These are phyloP conservation scores for Posidonia oceanica DNA, from an alignment of 116 monocot species.

Conservation along the genomic window DNA sequence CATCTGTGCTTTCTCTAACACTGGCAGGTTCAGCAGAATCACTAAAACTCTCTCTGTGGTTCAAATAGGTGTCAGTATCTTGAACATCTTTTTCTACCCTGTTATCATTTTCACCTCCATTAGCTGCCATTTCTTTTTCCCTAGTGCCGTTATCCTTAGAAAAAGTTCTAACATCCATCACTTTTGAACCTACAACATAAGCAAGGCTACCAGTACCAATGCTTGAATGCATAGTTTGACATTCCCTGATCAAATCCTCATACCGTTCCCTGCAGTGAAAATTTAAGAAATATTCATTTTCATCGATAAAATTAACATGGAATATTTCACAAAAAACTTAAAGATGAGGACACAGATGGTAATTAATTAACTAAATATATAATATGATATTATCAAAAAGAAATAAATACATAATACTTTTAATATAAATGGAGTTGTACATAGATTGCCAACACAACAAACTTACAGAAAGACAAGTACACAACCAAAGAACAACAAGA, in stretches of 20 bases:
- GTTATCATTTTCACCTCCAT: slow-evolving; percentile 21
- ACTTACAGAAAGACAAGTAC: no score
- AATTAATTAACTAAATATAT: neutral
- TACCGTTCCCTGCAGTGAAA: slow-evolving; percentile 71
- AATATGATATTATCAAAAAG: no score
- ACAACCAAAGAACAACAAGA: no score
- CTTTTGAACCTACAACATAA: slow-evolving; percentile 86
- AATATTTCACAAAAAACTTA: neutral
- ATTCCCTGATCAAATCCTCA: slow-evolving; percentile 68
- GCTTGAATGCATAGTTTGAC: slow-evolving; percentile 79
- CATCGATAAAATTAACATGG: neutral
- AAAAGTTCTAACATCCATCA: slow-evolving; percentile 90
- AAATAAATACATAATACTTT: no score
- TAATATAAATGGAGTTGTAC: no score
- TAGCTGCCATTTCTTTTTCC: slow-evolving; percentile 24
- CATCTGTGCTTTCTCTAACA: slow-evolving; percentile 15
- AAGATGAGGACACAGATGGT: neutral
- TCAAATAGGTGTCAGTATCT: slow-evolving; percentile 16
- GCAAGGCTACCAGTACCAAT: slow-evolving; percentile 92
- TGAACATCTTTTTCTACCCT: slow-evolving; percentile 13
- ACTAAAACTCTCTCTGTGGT: slow-evolving; percentile 36
- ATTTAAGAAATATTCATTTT: neutral
- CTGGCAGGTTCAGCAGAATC: slow-evolving; percentile 40
- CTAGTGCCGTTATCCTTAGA: slow-evolving; percentile 42
- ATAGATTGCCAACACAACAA: no score